Base-by-base conservation (phyloP, 2,329 filamentous ascomycete species). In the Knufia fluminis region DNA sequence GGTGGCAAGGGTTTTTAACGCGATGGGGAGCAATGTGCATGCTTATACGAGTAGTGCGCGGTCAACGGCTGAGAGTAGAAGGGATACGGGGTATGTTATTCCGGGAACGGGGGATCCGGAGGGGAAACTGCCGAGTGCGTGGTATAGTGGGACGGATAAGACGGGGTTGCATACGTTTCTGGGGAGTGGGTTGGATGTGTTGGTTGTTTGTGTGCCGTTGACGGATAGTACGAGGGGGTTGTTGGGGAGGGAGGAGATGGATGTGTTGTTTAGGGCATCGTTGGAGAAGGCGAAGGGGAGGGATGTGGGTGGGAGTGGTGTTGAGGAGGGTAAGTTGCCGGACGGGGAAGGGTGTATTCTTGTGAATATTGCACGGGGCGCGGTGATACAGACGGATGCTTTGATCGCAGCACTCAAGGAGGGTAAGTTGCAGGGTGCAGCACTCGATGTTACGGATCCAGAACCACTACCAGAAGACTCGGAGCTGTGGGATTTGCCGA, bases 361-460 rank as follows among this genome's bases (percentile, higher is more conserved):
- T 4, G 76, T 79, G 45, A 90, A 91, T 59, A 85, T 90, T 54
- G 79, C 81, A 0, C 76, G 86, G 1, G 86, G 82, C 0, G 68
- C 69, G 28, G 76, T 85, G 36, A 64, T 86, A 12, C 72, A 83
- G 46, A 77, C 81, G 54, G 66, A 74, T 1, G 82, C 78, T 1
- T 62, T 91, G 45, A 74, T 87, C 16, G 69, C 70, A 1, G 82
- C 83, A 0, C 66, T 90, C 9, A 66, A 77, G 35, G 28, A 12
- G n/a, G 20, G 32, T 7, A 70, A 73, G 1, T 61, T 86, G 24
- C 65, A 71, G 2, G 86, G 86, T 24, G 86, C 86, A 0, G 85
- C 85, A 1, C 66, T 91, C 35, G 86, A 90, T 61, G 86, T 91
- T 1, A 85, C 85, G 1, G 85, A 90, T 52, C 86, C 86, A 0